Evolutionary conservation across 2,329 filamentous ascomycete species (phyloP), one percentile per base, ranked within the genome.

Genomic region (Fusarium mexicanum): DNA sequence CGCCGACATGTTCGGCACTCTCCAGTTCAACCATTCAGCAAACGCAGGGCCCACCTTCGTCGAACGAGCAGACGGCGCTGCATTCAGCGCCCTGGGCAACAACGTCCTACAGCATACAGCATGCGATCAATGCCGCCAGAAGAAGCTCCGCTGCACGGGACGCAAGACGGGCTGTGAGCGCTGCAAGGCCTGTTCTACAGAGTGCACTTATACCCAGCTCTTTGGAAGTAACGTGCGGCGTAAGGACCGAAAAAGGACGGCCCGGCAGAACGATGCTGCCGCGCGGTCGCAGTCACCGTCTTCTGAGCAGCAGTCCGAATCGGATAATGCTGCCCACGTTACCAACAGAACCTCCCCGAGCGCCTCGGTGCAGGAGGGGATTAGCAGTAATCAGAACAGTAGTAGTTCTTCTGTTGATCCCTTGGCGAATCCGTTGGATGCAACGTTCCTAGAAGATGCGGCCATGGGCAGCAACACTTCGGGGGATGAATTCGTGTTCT

Each of bases 361-460:
- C 8, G 11, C 2, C 1, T 41, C 24, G 7, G 20, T 18, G 20
- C 26, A 22, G 13, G 37, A 10, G 1, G 37, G 5, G 0, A 31
- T 5, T 8, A 14, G 20, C 6, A 1, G 35, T 3, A 20, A 41
- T 38, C 24, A n/a, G 9, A 54, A n/a, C 8, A 11, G 24, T 14
- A 40, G 24, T 11, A 55, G 3, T 24, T 55, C 51, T 31, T 55
- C 51, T n/a, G 22, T 33, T 50, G 20, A 41, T 41, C 37, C 37
- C 2, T 8, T n/a, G 11, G 20, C 16, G 16, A 29, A 33, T 24
- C n/a, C 31, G 12, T 20, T 24, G 31, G 31, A 51, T 16, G 48
- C n/a, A 35, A 51, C 31, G 20, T 37, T 55, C 5, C 20, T 29
- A 2, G 37, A 55, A 20, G 26, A 55, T 41, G 14, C 51, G 11